Evolutionary conservation across 2,329 filamentous ascomycete genomes (phyloP).

Genomic region (Paraphaeosphaeria minitans): DNA sequence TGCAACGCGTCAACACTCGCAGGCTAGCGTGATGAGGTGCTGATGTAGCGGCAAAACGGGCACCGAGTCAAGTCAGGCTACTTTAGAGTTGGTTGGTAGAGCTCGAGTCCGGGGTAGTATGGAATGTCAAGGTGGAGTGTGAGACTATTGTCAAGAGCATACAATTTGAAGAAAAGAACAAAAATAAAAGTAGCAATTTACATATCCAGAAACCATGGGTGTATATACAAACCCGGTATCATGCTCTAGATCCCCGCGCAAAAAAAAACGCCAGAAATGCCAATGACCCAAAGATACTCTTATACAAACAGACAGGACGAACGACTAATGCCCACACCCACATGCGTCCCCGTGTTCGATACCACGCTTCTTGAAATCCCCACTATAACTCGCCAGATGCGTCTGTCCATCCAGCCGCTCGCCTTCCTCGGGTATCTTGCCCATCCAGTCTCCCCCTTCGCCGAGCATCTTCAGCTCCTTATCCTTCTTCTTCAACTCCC

Average conservation of each 20-base stretch:
- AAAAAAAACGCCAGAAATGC: constrained; percentile 8
- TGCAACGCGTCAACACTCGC: no score
- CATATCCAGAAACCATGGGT: neutral
- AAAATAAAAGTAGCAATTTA: neutral
- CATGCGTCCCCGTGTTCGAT: constrained; percentile 34
- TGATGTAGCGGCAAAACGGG: no score
- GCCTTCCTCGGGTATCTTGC: constrained; percentile 46
- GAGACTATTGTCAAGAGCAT: no score
- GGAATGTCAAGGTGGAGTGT: no score
- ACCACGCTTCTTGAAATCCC: constrained; percentile 44
- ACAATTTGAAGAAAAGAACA: no score
- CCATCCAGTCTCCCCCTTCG: constrained; percentile 48
- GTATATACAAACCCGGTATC: neutral
- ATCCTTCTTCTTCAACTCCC: constrained; percentile 69
- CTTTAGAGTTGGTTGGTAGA: no score
- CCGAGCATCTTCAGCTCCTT: constrained; percentile 36
- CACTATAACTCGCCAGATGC: constrained; percentile 47
- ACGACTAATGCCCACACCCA: constrained; percentile 34
- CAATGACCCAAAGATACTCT: neutral
- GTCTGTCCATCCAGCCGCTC: constrained; percentile 54
- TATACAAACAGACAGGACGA: no score
- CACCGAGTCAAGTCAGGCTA: no score
- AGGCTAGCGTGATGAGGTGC: no score
- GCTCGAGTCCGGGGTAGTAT: no score
- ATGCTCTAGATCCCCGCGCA: neutral